A percentile compares a stretch with the other conserved stretches of the same genome.
Conservation (phyloP, 768 basidiomycete genomes). For the Agaricus bisporus region DNA sequence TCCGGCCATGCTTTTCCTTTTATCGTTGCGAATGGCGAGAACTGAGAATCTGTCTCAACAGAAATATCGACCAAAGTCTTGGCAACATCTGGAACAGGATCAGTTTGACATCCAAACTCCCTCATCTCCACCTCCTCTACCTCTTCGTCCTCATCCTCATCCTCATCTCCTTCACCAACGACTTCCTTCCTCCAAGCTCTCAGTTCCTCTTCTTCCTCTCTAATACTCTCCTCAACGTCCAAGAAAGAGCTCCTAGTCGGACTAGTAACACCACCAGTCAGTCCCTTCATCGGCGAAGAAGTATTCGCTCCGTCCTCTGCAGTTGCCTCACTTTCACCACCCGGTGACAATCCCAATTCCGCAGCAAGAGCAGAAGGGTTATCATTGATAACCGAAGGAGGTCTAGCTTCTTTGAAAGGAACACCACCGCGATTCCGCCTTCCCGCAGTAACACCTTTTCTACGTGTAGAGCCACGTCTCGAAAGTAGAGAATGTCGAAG, state of each 20-base stretch:
- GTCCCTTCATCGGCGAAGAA: constrained; percentile 31
- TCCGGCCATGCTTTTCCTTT: constrained; percentile 5
- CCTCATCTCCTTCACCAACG: constrained; percentile 29
- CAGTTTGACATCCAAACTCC: constrained; percentile 31
- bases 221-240: constrained; percentile 22
- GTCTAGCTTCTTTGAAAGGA: constrained; percentile 64
- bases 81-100: constrained; percentile 35
- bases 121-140: constrained; percentile 18
- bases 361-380: constrained; percentile 65
- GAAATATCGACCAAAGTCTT: constrained; percentile 9
- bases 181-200: constrained; percentile 29
- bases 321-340: constrained; percentile 1
- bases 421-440: constrained; percentile 61
- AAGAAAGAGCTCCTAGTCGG: neutral
- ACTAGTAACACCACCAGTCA: constrained; percentile 1
- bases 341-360: constrained; percentile 35
- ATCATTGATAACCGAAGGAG: constrained; percentile 63
- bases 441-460: constrained; percentile 20
- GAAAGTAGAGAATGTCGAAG: constrained; percentile 52
- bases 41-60: neutral
- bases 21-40: neutral
- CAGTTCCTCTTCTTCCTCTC: constrained; percentile 32
- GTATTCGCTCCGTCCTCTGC: neutral
- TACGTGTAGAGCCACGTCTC: constrained; percentile 30
- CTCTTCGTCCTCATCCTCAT: constrained; percentile 25